A percentile compares a stretch with the other conserved stretches of the same genome.
Conservation (phyloP, 306 rosid species). For the Casuarina glauca region DNA sequence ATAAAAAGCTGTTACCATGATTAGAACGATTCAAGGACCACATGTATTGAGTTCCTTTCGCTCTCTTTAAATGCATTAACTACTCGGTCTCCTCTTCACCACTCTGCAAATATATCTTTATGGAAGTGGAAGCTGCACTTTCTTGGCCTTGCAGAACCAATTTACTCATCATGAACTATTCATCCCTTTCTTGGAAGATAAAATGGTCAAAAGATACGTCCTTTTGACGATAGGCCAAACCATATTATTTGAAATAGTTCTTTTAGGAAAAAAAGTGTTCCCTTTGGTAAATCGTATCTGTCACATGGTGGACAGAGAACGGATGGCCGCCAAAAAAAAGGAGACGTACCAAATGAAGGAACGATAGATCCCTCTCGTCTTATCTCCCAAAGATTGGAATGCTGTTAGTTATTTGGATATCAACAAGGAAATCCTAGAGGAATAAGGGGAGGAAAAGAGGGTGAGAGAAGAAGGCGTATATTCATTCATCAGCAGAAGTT, state of each 20-base stretch:
- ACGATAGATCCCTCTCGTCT: too few relatives aligned
- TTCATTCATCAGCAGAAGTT: conserved; percentile 53
- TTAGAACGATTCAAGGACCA: not conserved
- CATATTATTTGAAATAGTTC: not conserved
- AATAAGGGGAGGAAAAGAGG: not conserved
- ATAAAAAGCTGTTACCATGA: not conserved
- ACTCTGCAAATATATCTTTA: not conserved
- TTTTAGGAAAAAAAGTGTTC: not conserved
- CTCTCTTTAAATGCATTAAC: not conserved
- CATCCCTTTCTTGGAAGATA: not conserved
- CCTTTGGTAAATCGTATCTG: not conserved
- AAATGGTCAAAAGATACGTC: not conserved
- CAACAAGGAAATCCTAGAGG: not conserved
- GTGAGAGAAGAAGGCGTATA: conserved; percentile 34
- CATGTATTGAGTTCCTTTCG: not conserved
- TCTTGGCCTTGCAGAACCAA: not conserved
- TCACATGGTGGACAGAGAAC: too few relatives aligned
- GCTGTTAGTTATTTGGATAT: not conserved
- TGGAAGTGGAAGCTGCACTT: conserved; percentile 1
- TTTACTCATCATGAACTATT: not conserved
- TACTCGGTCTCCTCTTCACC: conserved; percentile 4
- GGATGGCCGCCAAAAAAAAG: too few relatives aligned
- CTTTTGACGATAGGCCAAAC: too few relatives aligned
- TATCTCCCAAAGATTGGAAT: not conserved
- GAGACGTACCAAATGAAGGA: too few relatives aligned